phyloP scores from a whole-genome alignment of 2,329 filamentous ascomycete species.

The Conoideocrella luteorostrata region DNA sequence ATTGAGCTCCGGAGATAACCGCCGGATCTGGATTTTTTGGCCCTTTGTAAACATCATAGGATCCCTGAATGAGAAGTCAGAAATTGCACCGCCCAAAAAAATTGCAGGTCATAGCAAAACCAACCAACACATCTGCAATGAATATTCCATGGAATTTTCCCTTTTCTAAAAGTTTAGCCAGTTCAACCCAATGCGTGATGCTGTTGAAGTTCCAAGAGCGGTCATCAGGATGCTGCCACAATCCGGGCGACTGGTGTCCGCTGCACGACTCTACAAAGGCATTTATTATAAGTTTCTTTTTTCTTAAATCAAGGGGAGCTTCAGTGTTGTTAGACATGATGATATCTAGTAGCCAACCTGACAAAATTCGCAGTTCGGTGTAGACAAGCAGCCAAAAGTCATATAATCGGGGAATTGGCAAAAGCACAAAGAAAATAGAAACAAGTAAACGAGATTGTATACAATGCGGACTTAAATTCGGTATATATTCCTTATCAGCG shows the following conservation, averaged over 20 bases:
- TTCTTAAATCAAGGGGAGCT: constrained; percentile 17
- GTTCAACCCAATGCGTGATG: constrained; percentile 52
- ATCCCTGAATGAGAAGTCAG: constrained; percentile 30
- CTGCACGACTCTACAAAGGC: constrained; percentile 35
- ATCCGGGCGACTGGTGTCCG: constrained; percentile 39
- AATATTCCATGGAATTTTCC: constrained; percentile 17
- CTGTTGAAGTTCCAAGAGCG: constrained; percentile 55
- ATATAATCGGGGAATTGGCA: too few relatives aligned
- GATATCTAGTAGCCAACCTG: too few relatives aligned
- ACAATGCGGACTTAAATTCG: too few relatives aligned
- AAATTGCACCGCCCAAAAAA: too few relatives aligned
- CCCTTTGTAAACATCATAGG: constrained; percentile 64
- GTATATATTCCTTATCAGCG: too few relatives aligned
- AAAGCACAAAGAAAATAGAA: too few relatives aligned
- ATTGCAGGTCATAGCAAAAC: not conserved
- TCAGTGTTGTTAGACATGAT: constrained; percentile 22
- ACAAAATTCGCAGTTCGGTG: too few relatives aligned
- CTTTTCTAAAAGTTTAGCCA: constrained; percentile 51
- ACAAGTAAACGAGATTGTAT: too few relatives aligned
- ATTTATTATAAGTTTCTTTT: constrained; percentile 36
- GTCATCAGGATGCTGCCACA: constrained; percentile 58
- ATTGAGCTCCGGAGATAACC: constrained; percentile 58
- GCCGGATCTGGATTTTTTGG: constrained; percentile 45
- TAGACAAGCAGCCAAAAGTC: too few relatives aligned
- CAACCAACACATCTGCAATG: constrained; percentile 48